phyloP scores from a whole-genome alignment of 768 basidiomycete genomes.

The Podaxis rugospora region DNA sequence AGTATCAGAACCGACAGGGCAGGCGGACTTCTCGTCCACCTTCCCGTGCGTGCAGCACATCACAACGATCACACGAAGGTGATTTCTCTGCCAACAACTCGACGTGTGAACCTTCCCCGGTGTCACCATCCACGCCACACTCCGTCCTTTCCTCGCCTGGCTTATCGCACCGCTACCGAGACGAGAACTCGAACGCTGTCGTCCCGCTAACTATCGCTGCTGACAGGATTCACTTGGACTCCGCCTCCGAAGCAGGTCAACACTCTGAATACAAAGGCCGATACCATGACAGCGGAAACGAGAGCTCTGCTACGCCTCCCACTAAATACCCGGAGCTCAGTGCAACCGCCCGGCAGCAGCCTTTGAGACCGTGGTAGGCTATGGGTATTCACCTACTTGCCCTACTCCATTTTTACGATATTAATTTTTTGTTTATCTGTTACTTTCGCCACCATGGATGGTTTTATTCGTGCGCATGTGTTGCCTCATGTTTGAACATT shows the following conservation, averaged over 20 bases:
- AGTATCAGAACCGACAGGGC: slow-evolving; percentile 8
- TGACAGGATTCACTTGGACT: slow-evolving; percentile 7
- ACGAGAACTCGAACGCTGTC: slow-evolving; percentile 2
- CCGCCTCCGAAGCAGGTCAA: background rate
- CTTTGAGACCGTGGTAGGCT: slow-evolving; percentile 7
- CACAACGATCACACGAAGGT: slow-evolving; percentile 18
- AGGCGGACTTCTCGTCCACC: slow-evolving; percentile 8
- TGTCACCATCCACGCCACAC: slow-evolving; percentile 52
- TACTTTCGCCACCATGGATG: background rate
- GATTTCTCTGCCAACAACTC: slow-evolving; percentile 42
- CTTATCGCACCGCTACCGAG: slow-evolving; percentile 3
- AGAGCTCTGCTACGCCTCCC: background rate
- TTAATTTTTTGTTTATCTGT: background rate
- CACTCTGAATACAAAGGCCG: background rate
- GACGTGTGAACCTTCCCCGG: slow-evolving; percentile 46
- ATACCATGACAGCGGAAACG: slow-evolving; percentile 2
- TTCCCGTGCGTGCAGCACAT: slow-evolving; percentile 10
- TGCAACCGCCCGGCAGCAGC: background rate
- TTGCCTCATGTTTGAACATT: background rate
- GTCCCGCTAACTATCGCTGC: slow-evolving; percentile 8
- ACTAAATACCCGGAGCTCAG: background rate
- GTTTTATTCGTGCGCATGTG: background rate
- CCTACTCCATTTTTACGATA: background rate
- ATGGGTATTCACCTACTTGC: too few relatives aligned
- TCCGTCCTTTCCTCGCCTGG: slow-evolving; percentile 29